Conservation (phyloP, 1,284 basidiomycete genomes). For the Schizophyllum amplum region DNA sequence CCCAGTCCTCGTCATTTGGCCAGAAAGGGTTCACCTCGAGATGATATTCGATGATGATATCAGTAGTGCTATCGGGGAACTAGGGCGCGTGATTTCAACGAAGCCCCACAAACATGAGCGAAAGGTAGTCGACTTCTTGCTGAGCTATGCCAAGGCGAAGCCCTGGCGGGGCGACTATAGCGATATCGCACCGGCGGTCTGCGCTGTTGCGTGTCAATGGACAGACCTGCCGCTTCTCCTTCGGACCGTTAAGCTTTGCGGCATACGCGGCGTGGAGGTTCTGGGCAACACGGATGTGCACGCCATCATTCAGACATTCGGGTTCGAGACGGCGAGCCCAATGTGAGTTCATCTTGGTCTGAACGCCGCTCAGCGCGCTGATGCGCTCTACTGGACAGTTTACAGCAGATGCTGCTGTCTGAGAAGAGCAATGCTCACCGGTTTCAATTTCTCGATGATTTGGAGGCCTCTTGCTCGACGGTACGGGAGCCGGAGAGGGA, state of each 20-base stretch:
- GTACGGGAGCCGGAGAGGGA: too few relatives aligned
- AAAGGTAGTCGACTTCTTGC: neutral
- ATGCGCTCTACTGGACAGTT: too few relatives aligned
- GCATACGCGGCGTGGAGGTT: too few relatives aligned
- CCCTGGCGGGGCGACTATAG: neutral
- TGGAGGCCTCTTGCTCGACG: too few relatives aligned
- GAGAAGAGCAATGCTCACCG: neutral
- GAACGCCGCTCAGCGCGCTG: too few relatives aligned
- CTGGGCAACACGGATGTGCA: neutral
- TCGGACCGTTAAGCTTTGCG: neutral
- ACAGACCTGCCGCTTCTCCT: neutral
- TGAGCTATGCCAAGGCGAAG: slow-evolving; percentile 1
- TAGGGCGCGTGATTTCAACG: neutral
- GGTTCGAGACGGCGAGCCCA: neutral
- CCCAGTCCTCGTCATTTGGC: slow-evolving; percentile 30
- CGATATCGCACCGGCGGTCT: neutral
- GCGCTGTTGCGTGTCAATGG: neutral
- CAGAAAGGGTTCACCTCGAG: slow-evolving; percentile 1
- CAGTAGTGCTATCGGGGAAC: neutral
- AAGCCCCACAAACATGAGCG: neutral
- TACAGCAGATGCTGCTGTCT: too few relatives aligned
- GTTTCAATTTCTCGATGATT: too few relatives aligned
- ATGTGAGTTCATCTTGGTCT: neutral
- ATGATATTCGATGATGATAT: slow-evolving; percentile 1
- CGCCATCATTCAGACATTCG: neutral